Evolutionary conservation across 148 eudicot genomes (phyloP).

Genomic region (Diospyros lotus): DNA sequence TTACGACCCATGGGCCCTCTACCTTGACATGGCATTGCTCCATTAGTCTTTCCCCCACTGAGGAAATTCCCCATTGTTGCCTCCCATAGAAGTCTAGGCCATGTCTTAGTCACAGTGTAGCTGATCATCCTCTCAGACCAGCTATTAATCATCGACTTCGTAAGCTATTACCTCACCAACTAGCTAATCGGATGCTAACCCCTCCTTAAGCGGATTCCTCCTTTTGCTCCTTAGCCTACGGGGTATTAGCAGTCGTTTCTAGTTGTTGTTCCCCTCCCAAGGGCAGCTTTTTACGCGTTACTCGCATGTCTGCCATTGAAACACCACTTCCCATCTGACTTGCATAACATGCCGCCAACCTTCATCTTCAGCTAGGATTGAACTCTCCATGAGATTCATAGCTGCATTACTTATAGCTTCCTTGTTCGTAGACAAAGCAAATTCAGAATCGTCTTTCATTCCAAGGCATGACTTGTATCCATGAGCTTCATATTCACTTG

Average conservation of each 20-base stretch:
- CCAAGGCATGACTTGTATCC: too few relatives aligned
- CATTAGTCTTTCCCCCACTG: constrained; percentile 3
- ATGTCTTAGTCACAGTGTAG: constrained; percentile 9
- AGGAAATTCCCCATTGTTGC: constrained; percentile 7
- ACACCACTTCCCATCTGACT: too few relatives aligned
- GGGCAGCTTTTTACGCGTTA: background rate
- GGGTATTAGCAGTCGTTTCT: background rate
- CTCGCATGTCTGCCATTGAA: too few relatives aligned
- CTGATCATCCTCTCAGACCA: constrained; percentile 12
- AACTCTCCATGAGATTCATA: too few relatives aligned
- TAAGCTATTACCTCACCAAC: background rate
- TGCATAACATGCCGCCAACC: too few relatives aligned
- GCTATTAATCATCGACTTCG: constrained; percentile 1
- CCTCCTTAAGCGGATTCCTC: background rate
- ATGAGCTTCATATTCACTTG: too few relatives aligned
- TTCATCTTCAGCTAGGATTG: too few relatives aligned
- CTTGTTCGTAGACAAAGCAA: too few relatives aligned
- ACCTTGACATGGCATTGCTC: constrained; percentile 15
- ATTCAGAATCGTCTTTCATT: too few relatives aligned
- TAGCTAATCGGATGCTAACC: background rate
- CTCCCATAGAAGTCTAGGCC: constrained; percentile 5
- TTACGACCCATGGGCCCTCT: constrained; percentile 7
- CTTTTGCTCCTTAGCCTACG: background rate
- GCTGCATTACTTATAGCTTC: too few relatives aligned
- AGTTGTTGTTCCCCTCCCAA: background rate